phyloP scores from a whole-genome alignment of 225 moss, liverwort and hornwort species.

The Marchantia polymorpha region DNA sequence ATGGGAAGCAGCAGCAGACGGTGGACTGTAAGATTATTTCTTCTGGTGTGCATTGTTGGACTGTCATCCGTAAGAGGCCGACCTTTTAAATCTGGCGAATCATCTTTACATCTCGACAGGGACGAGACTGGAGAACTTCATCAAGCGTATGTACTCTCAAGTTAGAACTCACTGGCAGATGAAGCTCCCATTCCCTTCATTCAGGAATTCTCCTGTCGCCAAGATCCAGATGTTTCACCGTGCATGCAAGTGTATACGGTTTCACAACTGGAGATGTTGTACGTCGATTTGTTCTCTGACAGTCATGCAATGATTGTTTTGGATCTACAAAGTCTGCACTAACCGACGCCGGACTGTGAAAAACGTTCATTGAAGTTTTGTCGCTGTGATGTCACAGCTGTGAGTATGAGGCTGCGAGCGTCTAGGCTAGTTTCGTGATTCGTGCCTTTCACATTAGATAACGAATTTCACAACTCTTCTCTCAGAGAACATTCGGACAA shows the following conservation, averaged over 20 bases:
- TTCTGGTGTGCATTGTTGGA: constrained; percentile 7
- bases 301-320: neutral
- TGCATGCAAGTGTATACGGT: neutral
- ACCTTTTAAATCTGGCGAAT: constrained; percentile 11
- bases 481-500: too few relatives aligned
- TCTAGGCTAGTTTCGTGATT: too few relatives aligned
- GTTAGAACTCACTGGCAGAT: neutral
- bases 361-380: too few relatives aligned
- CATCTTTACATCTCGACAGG: constrained; percentile 1
- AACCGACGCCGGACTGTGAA: too few relatives aligned
- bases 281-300: neutral
- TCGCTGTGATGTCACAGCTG: too few relatives aligned
- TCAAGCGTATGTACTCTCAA: constrained; percentile 15
- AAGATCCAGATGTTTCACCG: neutral
- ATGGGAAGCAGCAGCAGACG: constrained; percentile 13
- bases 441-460: too few relatives aligned
- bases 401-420: too few relatives aligned
- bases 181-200: neutral
- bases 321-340: neutral
- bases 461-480: too few relatives aligned
- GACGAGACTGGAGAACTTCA: constrained; percentile 21
- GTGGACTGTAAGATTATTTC: neutral
- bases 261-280: neutral
- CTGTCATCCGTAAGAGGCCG: constrained; percentile 1
- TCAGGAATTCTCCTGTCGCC: neutral